Evolutionary conservation across 192 early-diverging fungal species (phyloP).

Genomic region (Cetraspora pellucida): DNA sequence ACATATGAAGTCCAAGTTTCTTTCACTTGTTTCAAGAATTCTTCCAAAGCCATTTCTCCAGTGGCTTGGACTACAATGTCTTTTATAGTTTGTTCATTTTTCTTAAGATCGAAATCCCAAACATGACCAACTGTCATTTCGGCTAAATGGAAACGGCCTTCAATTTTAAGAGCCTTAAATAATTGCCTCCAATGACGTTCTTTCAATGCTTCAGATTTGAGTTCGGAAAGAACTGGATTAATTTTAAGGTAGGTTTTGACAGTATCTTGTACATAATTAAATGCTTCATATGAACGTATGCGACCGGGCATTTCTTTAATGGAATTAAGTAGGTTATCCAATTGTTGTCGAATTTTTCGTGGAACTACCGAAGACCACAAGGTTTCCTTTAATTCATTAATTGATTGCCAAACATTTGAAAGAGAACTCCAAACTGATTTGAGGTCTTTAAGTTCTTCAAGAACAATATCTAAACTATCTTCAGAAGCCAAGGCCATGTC

Average conservation of each 20-base stretch:
- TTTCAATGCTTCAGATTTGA: conserved; percentile 95
- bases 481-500: conserved; percentile 77
- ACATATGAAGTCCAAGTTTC: conserved; percentile 93
- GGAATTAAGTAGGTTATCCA: conserved; percentile 78
- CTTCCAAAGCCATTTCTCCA: conserved; percentile 99
- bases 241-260: conserved; percentile 79
- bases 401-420: conserved; percentile 76
- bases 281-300: conserved; percentile 97
- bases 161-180: conserved; percentile 79
- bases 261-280: conserved; percentile 89
- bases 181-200: conserved; percentile 98
- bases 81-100: conserved; percentile 82
- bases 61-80: conserved; percentile 92
- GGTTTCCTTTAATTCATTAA: conserved; percentile 85
- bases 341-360: conserved; percentile 84
- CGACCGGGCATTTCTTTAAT: conserved; percentile 95
- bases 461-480: conserved; percentile 75
- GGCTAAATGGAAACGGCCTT: conserved; percentile 65
- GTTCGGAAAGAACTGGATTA: conserved; percentile 78
- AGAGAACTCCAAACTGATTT: conserved; percentile 91
- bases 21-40: conserved; percentile 89
- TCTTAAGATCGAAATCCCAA: conserved; percentile 91
- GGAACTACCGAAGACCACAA: conserved; percentile 85
- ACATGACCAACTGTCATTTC: conserved; percentile 94
- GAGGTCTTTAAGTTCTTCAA: conserved; percentile 91